phyloP scores from a whole-genome alignment of 352 stramenopile genomes.

The Pythium oligandrum region DNA sequence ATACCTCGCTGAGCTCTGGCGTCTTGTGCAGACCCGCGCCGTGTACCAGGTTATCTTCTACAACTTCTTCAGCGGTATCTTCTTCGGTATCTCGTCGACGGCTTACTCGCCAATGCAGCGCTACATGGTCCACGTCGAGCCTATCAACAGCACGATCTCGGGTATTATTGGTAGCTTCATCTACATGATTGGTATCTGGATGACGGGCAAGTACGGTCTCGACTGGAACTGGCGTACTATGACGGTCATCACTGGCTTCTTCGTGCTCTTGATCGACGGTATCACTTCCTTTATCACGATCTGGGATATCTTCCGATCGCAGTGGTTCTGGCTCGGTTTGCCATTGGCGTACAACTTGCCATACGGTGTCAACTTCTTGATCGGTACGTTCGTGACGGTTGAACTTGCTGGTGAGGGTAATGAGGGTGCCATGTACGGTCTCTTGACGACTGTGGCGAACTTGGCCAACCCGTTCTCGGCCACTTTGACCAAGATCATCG shows the following conservation, averaged over 20 bases:
- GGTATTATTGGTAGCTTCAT: slow-evolving; percentile 20
- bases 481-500: slow-evolving; percentile 24
- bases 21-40: slow-evolving; percentile 21
- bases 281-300: slow-evolving; percentile 18
- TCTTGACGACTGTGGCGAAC: slow-evolving; percentile 39
- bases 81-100: slow-evolving; percentile 26
- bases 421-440: slow-evolving; percentile 32
- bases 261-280: slow-evolving; percentile 11
- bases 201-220: slow-evolving; percentile 17
- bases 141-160: slow-evolving; percentile 33
- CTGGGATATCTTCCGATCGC: slow-evolving; percentile 22
- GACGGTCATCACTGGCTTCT: slow-evolving; percentile 16
- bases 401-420: slow-evolving; percentile 31
- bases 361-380: slow-evolving; percentile 28
- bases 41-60: slow-evolving; percentile 45
- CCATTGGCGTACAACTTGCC: slow-evolving; percentile 25
- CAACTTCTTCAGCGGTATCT: slow-evolving; percentile 32
- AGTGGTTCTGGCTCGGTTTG: too few species aligned
- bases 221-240: slow-evolving; percentile 27
- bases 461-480: slow-evolving; percentile 26
- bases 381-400: too few species aligned
- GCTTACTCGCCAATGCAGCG: slow-evolving; percentile 20
- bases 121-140: slow-evolving; percentile 23
- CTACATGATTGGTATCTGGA: slow-evolving; percentile 18
- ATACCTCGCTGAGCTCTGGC: slow-evolving; percentile 31